phyloP scores from a whole-genome alignment of 139 green algal species.

The Ulvella scutata region DNA sequence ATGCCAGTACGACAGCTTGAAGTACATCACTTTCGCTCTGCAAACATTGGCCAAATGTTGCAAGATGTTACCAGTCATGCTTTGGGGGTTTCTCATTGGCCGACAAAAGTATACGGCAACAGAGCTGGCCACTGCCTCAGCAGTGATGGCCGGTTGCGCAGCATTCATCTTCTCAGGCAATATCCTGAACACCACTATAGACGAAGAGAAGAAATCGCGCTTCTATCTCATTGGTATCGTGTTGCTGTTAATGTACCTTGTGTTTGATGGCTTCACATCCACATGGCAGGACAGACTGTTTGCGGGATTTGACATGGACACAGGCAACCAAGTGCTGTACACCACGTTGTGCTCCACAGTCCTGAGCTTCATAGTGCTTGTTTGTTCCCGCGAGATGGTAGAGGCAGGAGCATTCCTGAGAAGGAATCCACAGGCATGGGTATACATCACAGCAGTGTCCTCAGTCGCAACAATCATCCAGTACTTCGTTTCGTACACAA shows the following conservation, averaged over 20 bases:
- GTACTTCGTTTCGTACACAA: conserved; percentile 71
- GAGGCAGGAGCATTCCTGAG: conserved; percentile 40
- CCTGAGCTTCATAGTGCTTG: conserved; percentile 21
- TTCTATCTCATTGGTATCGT: conserved; percentile 26
- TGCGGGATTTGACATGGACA: conserved; percentile 66
- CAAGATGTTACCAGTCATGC: conserved; percentile 97
- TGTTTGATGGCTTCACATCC: conserved; percentile 93
- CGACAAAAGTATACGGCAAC: conserved; percentile 62
- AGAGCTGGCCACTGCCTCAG: conserved; percentile 58
- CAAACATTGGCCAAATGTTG: conserved; percentile 91
- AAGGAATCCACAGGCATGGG: conserved; percentile 29
- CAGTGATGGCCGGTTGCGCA: conserved; percentile 73
- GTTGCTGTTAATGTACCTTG: conserved; percentile 88
- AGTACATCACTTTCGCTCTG: conserved; percentile 89
- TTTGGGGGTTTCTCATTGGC: conserved; percentile 85
- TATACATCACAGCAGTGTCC: conserved; percentile 39
- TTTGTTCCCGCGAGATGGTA: conserved; percentile 35
- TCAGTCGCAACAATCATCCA: conserved; percentile 38
- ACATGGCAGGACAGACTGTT: conserved; percentile 95
- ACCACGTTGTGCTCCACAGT: conserved; percentile 29
- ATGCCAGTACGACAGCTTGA: conserved; percentile 97
- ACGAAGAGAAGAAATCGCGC: neutral
- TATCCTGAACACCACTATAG: neutral
- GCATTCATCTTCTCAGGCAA: conserved; percentile 13
- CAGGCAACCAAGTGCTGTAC: conserved; percentile 44